Evolutionary conservation across 1,284 basidiomycete species (phyloP).

Genomic region (Marasmius fiardii): DNA sequence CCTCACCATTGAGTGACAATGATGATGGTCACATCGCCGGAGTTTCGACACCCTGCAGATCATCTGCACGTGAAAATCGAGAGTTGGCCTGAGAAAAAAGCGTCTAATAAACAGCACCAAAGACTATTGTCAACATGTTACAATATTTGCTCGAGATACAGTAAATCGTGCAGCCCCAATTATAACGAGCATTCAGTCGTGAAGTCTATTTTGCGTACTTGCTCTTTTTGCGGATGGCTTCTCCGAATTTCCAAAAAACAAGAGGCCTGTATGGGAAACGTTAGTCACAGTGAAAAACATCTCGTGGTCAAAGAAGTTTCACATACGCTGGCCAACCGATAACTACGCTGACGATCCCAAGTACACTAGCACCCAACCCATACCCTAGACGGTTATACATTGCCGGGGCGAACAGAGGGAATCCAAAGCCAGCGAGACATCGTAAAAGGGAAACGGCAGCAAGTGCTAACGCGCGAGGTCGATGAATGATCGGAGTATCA

Average conservation of each 20-base stretch:
- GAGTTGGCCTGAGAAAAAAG: no score
- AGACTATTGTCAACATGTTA: no score
- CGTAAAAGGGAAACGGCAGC: conserved; percentile 57
- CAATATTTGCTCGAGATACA: no score
- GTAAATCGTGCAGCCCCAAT: no score
- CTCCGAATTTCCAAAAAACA: conserved; percentile 14
- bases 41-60: neutral
- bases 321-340: conserved; percentile 66
- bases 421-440: conserved; percentile 61
- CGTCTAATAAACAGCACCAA: no score
- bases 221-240: conserved; percentile 11
- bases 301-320: conserved; percentile 7
- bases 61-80: neutral
- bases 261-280: conserved; percentile 4
- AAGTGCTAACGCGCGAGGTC: conserved; percentile 38
- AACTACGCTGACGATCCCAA: conserved; percentile 51
- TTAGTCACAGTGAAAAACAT: neutral
- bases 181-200: no score
- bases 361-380: conserved; percentile 60
- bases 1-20: neutral
- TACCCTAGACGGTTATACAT: conserved; percentile 65
- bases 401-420: conserved; percentile 64
- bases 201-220: conserved; percentile 7
- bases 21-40: neutral
- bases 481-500: conserved; percentile 19